Base-by-base conservation (phyloP, 176 grass and related monocot species). In the Paspalum vaginatum region DNA sequence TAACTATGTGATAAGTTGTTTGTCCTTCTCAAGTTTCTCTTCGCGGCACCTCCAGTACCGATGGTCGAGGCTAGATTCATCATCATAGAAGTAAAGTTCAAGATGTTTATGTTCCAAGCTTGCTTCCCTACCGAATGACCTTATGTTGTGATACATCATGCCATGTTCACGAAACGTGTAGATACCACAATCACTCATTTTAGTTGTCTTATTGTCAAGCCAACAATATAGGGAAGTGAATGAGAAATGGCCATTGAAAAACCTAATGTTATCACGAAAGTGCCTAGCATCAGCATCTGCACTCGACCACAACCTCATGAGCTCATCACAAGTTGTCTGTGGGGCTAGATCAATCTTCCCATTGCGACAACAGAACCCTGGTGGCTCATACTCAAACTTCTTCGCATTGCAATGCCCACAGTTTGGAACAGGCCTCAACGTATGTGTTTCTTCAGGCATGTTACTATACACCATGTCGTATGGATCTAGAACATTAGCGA, bases 101-200 rank as follows among this genome's bases (percentile, higher is more conserved):
- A 74, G 10, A 22, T 74, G 70, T 26, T 32, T 73, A 16, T 9
- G 26, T 0, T 72, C 24, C 7, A 0, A 11, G 2, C 26, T 2
- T 53, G 8, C 17, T 18, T 16, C 16, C 18, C 7, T 38, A 18
- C 3, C 69, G 53, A 72, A 72, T 11, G 69, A 72, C 25, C 26
- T 48, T 53, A 71, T 71, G 27, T 51, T 51, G 68, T 52, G 68
- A 37, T 72, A 72, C 6, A 72, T 57, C 16, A 16, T 49, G 9
- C 70, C 57, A 5, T 26, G 57, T 8, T 27, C 70, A 37, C 49
- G 15, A 20, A 73, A 73, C 14, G 70, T 54, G 49, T 73, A 73
- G 18, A 54, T 54, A 11, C 49, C 49, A 40, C 13, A 20, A 11
- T 16, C n/a, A 6, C 6, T 51, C 4, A 40, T 10, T 16, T 54